Conservation (phyloP, 148 eudicot genomes). For the Persicaria tinctoria region DNA sequence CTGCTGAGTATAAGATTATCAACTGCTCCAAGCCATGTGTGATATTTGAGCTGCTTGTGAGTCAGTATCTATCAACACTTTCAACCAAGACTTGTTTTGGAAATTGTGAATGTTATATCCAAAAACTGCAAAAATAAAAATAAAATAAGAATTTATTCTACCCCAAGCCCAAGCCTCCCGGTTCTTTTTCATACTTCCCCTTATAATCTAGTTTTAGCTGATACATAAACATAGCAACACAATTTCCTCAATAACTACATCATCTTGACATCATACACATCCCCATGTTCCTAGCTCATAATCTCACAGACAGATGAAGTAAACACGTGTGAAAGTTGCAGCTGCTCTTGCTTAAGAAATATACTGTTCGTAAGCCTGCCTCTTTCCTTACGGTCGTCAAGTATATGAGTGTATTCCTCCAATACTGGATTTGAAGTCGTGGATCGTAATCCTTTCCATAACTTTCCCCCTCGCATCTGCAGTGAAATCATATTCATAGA, state of each 20-base stretch:
- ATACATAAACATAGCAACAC: neutral
- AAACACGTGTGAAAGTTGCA: neutral
- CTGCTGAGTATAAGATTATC: neutral
- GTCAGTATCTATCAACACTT: neutral
- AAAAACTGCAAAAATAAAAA: neutral
- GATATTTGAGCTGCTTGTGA: neutral
- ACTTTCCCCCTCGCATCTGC: too few species aligned
- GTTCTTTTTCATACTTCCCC: neutral
- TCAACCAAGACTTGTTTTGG: neutral
- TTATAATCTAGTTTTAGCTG: neutral
- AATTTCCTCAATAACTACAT: neutral
- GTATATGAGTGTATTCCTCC: too few species aligned
- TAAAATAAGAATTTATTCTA: neutral
- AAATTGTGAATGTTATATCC: neutral
- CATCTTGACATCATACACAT: neutral
- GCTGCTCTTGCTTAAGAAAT: neutral
- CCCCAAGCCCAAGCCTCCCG: neutral
- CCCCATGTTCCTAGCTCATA: neutral
- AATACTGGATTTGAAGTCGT: too few species aligned
- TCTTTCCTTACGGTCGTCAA: too few species aligned
- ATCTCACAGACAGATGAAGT: neutral
- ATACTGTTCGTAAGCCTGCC: neutral
- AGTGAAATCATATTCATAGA: too few species aligned
- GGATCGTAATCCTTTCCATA: too few species aligned
- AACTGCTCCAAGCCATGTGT: neutral